Base-by-base conservation (phyloP, 805 yeast species). In the Hanseniaspora thailandica region DNA sequence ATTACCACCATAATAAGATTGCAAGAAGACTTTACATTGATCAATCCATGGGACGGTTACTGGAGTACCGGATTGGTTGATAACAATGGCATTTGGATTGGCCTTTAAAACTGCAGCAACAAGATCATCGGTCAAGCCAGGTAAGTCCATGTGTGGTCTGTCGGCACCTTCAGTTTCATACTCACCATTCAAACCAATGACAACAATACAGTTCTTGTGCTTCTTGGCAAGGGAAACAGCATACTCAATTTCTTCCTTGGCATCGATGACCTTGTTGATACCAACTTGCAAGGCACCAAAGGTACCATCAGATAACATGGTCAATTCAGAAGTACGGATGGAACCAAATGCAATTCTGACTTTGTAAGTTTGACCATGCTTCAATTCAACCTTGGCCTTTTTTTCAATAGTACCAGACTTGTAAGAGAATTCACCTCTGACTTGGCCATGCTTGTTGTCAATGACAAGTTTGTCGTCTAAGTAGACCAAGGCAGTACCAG, bases 101-200 rank as follows among this genome's bases (percentile, higher is more conserved):
- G 69, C 81, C 31, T 65, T 65, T 35, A 68, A 55, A 12, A 80
- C 71, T 9, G 69, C 75, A 25, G 59, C 63, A 30, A 78, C 69
- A 55, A 80, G 68, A 43, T 71, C 68, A 51, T 75, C 70, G 26
- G 75, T 72, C 43, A 61, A 57, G 12, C 74, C 72, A 25, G 84
- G 84, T 26, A 78, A 66, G 44, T 71, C 71, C 76, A 80, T 68
- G 60, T 68, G 57, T 4, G 62, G 60, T 60, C 84, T 68, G 62
- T 80, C 85, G 57, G 67, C 72, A 38, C 84, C 82, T 62, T 80
- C 84, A 25, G 76, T 66, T 62, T 80, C 84, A 74, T 77, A 78
- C 38, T 77, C 82, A 28, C 66, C 65, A 57, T 75, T 71, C 55
- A 77, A 67, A 33, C 85, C 84, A 51, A 75, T 66, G 52, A 71